Evolutionary conservation across 148 eudicot genomes (phyloP).

Genomic region (Vaccinium macrocarpon): DNA sequence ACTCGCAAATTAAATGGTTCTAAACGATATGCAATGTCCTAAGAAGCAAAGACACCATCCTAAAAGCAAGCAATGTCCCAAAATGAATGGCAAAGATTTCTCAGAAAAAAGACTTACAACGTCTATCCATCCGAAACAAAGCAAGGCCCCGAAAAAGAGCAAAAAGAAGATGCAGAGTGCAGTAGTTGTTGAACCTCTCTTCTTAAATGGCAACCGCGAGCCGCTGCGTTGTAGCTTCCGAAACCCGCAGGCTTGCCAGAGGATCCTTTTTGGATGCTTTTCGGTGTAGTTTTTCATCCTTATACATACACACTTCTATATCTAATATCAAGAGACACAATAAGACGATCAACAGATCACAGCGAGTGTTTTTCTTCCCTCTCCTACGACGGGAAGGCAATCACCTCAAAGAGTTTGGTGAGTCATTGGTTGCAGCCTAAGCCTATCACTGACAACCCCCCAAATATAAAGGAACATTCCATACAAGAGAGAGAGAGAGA

Average conservation of each 20-base stretch:
- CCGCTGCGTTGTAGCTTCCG: slow-evolving; percentile 2
- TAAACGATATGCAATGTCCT: too few species aligned
- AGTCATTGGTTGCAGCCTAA: background rate
- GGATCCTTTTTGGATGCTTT: slow-evolving; percentile 13
- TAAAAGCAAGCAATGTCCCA: background rate
- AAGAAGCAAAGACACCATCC: background rate
- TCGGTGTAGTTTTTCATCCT: slow-evolving; percentile 22
- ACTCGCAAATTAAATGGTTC: too few species aligned
- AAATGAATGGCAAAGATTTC: background rate
- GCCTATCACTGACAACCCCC: background rate
- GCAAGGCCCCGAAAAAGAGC: slow-evolving; percentile 30
- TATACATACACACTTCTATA: background rate
- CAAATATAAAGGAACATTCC: background rate
- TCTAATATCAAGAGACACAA: too few species aligned
- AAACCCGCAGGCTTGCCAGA: slow-evolving; percentile 22
- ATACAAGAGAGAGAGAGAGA: background rate
- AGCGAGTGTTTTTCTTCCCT: background rate
- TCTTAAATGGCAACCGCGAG: slow-evolving; percentile 10
- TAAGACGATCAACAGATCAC: background rate
- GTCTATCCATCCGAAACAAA: slow-evolving; percentile 35
- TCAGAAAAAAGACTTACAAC: slow-evolving; percentile 34
- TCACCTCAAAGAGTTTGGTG: background rate
- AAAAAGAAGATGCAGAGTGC: slow-evolving; percentile 24
- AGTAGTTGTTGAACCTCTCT: slow-evolving; percentile 1
- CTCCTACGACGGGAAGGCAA: background rate